Conservation (phyloP, 75 land plant species). For the Cunninghamia lanceolata region DNA sequence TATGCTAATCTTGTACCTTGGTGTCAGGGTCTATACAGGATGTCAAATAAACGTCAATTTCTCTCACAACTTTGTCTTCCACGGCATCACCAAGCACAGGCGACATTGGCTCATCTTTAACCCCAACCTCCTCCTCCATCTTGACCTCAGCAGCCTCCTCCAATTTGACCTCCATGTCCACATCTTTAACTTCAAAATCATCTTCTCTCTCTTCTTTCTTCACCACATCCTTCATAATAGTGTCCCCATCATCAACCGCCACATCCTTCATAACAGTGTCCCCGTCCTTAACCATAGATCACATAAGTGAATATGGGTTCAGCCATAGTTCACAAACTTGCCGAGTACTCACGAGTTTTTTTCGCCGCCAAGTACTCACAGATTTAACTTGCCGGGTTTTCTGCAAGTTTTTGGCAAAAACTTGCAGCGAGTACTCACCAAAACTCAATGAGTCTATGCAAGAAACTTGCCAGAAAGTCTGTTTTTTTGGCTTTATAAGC, state of each 20-base stretch:
- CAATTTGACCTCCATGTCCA: conserved; percentile 1
- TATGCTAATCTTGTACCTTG: conserved; percentile 25
- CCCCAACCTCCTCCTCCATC: conserved; percentile 2
- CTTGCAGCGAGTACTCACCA: too few relatives aligned
- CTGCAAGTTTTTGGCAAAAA: too few relatives aligned
- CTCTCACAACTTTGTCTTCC: conserved; percentile 59
- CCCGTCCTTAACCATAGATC: too few relatives aligned
- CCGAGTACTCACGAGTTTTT: too few relatives aligned
- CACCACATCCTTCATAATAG: background rate
- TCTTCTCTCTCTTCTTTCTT: background rate
- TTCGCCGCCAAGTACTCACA: too few relatives aligned
- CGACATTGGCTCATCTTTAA: conserved; percentile 6
- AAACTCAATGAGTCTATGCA: too few relatives aligned
- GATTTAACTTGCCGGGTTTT: too few relatives aligned
- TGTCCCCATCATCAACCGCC: background rate
- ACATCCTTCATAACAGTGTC: too few relatives aligned
- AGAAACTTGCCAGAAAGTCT: too few relatives aligned
- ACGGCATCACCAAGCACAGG: background rate
- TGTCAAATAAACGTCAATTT: conserved; percentile 69
- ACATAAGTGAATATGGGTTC: too few relatives aligned
- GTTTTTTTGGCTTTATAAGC: too few relatives aligned
- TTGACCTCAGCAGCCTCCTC: background rate
- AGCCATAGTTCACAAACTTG: too few relatives aligned
- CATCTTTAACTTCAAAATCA: background rate
- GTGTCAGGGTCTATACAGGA: conserved; percentile 49